Evolutionary conservation across 345 rosid genomes (phyloP), one percentile per base, ranked within the genome.

Genomic region (Citrus maxima): DNA sequence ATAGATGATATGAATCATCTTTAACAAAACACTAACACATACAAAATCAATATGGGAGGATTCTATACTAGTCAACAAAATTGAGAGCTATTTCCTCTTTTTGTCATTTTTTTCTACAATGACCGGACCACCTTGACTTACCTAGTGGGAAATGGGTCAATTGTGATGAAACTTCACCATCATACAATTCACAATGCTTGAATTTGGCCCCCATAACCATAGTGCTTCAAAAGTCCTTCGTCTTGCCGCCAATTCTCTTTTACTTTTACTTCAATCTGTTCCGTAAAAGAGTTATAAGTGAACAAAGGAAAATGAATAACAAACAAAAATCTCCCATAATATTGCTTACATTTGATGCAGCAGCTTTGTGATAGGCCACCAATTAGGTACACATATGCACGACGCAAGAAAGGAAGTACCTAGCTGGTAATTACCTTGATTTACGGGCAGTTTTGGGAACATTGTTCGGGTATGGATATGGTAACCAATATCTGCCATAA

Each of bases 201-300:
- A 70, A 96, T 94, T 79, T 91, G 92, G 58, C 98, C 98, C 59
- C 94, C 97, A 46, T 93, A 96, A n/a, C 97, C 99, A 79, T 96
- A 96, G 76, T 87, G 58, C 78, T 88, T 93, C 82, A 95, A 84
- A 73, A 95, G 99, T 32, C 92, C 91, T 83, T 95, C 99, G 16
- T 96, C 93, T 83, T 96, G 95, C 82, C 98, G 89, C 98, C 98
- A 94, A 68, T 94, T 94, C 87, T 93, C 97, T 78, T 88, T 94
- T 75, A 96, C 98, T 90, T 89, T 94, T 76, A 93, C 98, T 80
- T 89, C 91, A 74, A 96, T 82, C 98, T 93, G 88, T 76, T 73
- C 49, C 30, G 55, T 24, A 3, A 68, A 69, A 74, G 28, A 63
- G 72, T 56, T 54, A 70, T 3, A 12, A 42, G 51, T 13, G 51